phyloP scores from a whole-genome alignment of 2,329 filamentous ascomycete species.

The Talaromyces sp. region DNA sequence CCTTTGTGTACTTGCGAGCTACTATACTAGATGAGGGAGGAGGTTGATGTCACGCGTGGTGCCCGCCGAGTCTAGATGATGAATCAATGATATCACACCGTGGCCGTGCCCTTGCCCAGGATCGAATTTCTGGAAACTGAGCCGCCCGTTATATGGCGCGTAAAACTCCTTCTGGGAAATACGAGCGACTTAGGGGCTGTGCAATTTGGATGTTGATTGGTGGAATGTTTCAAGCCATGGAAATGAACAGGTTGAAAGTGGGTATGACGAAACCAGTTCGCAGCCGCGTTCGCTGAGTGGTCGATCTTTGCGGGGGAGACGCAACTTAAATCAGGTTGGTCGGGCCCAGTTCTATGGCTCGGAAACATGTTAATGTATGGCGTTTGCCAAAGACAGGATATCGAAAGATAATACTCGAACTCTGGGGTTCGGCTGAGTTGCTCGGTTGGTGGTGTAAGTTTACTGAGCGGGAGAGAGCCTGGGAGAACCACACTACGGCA shows the following conservation, averaged over 20 bases:
- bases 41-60: background rate
- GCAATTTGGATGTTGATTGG: background rate
- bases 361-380: background rate
- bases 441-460: background rate
- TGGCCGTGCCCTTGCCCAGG: background rate
- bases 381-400: background rate
- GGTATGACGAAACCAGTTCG: background rate
- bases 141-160: background rate
- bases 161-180: background rate
- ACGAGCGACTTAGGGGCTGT: background rate
- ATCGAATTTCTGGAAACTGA: background rate
- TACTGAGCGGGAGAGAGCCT: too few species aligned
- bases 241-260: background rate
- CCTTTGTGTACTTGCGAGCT: background rate
- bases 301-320: background rate
- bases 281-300: background rate
- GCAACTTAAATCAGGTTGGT: background rate
- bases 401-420: background rate
- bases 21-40: background rate
- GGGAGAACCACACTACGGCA: too few species aligned
- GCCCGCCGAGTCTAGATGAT: background rate
- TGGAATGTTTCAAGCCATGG: background rate
- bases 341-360: background rate
- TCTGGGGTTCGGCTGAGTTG: background rate
- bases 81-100: constrained; percentile 5